A percentile compares a stretch with the other conserved stretches of the same genome.
These are phyloP conservation scores for Aphelidium insulamus DNA, from an alignment of 371 early-diverging fungal species.

Conservation along the genomic window DNA sequence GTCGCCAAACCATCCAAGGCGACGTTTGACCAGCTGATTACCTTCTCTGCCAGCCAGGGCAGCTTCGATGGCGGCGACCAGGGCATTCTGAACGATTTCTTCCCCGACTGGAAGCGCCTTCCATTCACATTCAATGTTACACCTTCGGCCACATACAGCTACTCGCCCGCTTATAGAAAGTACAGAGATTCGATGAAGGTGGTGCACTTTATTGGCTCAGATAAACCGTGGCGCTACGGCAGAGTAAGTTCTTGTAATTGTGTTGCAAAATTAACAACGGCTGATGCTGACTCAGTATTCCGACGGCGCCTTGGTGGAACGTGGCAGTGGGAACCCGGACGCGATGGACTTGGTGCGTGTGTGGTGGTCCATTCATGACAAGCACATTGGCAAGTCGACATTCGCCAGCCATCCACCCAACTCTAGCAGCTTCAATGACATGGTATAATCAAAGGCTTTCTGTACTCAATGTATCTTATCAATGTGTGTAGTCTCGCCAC, in stretches of 20 bases:
- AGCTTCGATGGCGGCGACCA: slow-evolving; percentile 88
- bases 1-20: slow-evolving; percentile 36
- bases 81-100: slow-evolving; percentile 73
- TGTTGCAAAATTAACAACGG: slow-evolving; percentile 7
- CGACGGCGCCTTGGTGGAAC: slow-evolving; percentile 26
- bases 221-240: slow-evolving; percentile 62
- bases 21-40: slow-evolving; percentile 23
- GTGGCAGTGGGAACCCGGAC: slow-evolving; percentile 18
- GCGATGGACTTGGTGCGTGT: slow-evolving; percentile 21
- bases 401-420: no score
- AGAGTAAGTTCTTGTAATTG: slow-evolving; percentile 4
- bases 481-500: no score
- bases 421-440: no score
- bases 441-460: no score
- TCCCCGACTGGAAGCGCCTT: slow-evolving; percentile 59
- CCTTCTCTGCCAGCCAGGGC: slow-evolving; percentile 25
- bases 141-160: slow-evolving; percentile 65
- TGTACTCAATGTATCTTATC: no score
- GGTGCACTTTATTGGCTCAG: slow-evolving; percentile 69
- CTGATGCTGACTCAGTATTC: slow-evolving; percentile 26
- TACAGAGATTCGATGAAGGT: slow-evolving; percentile 42
- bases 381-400: slow-evolving; percentile 27
- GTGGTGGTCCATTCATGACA: slow-evolving; percentile 53
- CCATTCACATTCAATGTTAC: slow-evolving; percentile 84
- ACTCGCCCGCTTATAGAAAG: slow-evolving; percentile 42